phyloP scores from a whole-genome alignment of 805 yeast genomes.

The Schwanniomyces vanrijiae region DNA sequence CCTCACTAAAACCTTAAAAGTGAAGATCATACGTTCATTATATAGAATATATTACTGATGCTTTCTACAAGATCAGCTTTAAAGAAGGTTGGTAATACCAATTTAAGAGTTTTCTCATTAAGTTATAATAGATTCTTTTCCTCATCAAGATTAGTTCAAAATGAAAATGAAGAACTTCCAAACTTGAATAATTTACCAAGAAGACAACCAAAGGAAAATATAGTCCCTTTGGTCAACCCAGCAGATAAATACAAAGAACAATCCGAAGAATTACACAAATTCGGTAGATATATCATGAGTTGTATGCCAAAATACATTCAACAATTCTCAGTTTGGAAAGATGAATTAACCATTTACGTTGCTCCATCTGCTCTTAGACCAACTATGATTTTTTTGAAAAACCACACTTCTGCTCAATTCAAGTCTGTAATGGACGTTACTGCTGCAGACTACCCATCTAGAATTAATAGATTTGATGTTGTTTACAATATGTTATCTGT shows the following conservation, averaged over 20 bases:
- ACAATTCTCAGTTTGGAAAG: slow-evolving; percentile 88
- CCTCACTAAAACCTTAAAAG: background rate
- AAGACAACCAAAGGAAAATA: slow-evolving; percentile 28
- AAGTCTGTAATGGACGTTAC: slow-evolving; percentile 79
- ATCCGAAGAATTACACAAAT: slow-evolving; percentile 71
- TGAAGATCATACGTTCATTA: background rate
- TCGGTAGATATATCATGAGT: slow-evolving; percentile 76
- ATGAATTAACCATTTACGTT: slow-evolving; percentile 73
- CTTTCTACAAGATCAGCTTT: slow-evolving; percentile 3
- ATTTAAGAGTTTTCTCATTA: slow-evolving; percentile 2
- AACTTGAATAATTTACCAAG: slow-evolving; percentile 40
- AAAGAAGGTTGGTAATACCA: slow-evolving; percentile 4
- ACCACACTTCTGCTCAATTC: slow-evolving; percentile 81
- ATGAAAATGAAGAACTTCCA: slow-evolving; percentile 25
- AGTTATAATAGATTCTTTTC: slow-evolving; percentile 1
- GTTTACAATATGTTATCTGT: slow-evolving; percentile 80
- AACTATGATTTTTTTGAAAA: slow-evolving; percentile 65
- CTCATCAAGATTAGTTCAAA: background rate
- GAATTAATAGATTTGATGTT: slow-evolving; percentile 83
- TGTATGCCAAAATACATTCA: slow-evolving; percentile 80
- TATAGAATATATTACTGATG: slow-evolving; percentile 2
- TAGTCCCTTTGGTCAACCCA: slow-evolving; percentile 66
- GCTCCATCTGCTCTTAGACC: slow-evolving; percentile 77
- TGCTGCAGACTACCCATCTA: slow-evolving; percentile 82
- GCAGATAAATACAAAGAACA: slow-evolving; percentile 70